These are phyloP conservation scores for Gastrolobium villosum DNA, from an alignment of 306 rosid species.

Conservation along the genomic window DNA sequence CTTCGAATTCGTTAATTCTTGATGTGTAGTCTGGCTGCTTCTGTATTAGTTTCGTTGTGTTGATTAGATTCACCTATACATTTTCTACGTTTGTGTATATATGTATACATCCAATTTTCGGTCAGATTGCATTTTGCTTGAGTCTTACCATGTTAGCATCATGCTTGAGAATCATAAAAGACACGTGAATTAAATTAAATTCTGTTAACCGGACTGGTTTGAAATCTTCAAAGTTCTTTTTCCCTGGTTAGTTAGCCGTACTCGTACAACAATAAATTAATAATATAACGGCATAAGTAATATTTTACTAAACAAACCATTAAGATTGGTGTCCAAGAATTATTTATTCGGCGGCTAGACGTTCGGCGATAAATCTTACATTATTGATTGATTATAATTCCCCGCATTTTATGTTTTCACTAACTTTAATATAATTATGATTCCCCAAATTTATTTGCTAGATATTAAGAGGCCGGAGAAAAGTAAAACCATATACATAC, in stretches of 20 bases:
- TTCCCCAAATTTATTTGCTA: too few relatives aligned
- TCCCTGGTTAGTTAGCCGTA: background rate
- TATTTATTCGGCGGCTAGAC: too few relatives aligned
- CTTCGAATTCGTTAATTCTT: conserved; percentile 36
- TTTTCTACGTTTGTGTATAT: background rate
- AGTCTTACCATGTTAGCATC: background rate
- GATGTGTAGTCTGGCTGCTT: conserved; percentile 2
- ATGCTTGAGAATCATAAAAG: background rate
- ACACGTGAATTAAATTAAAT: background rate
- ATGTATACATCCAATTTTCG: background rate
- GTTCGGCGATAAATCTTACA: too few relatives aligned
- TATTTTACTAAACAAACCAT: too few relatives aligned
- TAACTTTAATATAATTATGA: too few relatives aligned
- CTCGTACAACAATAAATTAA: background rate
- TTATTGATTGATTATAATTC: too few relatives aligned
- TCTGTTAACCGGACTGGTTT: conserved; percentile 1
- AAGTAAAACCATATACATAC: too few relatives aligned
- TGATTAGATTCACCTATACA: background rate
- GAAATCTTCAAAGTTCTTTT: conserved; percentile 6
- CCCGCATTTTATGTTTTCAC: too few relatives aligned
- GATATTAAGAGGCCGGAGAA: too few relatives aligned
- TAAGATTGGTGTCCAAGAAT: too few relatives aligned
- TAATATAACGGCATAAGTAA: background rate
- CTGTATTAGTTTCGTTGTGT: conserved; percentile 1
- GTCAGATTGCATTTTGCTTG: background rate